Evolutionary conservation across 1,284 basidiomycete species (phyloP).

Genomic region (Schizopora paradoxa): DNA sequence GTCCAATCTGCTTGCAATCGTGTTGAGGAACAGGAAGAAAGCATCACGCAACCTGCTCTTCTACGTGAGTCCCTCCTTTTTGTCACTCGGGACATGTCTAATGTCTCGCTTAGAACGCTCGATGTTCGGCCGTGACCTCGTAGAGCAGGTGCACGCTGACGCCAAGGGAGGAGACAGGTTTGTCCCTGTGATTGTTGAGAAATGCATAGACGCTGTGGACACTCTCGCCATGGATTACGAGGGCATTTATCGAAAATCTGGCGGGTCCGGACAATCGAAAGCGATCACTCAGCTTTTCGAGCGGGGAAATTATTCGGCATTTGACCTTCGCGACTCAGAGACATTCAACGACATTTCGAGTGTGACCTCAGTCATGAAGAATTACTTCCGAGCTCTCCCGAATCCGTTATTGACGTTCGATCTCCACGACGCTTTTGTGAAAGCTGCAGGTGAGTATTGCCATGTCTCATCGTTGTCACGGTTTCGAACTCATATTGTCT

Average conservation of each 20-base stretch:
- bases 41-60: conserved; percentile 32
- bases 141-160: conserved; percentile 80
- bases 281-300: conserved; percentile 94
- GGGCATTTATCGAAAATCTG: conserved; percentile 96
- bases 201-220: conserved; percentile 93
- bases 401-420: conserved; percentile 88
- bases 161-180: conserved; percentile 44
- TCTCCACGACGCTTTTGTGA: conserved; percentile 87
- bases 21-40: conserved; percentile 35
- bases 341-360: conserved; percentile 97
- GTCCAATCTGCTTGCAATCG: conserved; percentile 56
- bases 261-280: conserved; percentile 89
- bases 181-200: conserved; percentile 89
- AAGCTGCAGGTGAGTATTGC: conserved; percentile 41
- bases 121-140: conserved; percentile 86
- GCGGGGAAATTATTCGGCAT: conserved; percentile 80
- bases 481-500: conserved; percentile 1
- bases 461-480: background rate
- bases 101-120: conserved; percentile 54
- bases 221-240: conserved; percentile 82
- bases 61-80: conserved; percentile 42
- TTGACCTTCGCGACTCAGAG: conserved; percentile 84
- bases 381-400: conserved; percentile 90
- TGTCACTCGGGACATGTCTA: conserved; percentile 6
- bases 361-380: conserved; percentile 95